phyloP scores from a whole-genome alignment of 495 filamentous ascomycete genomes.

The Tuber melanosporum region DNA sequence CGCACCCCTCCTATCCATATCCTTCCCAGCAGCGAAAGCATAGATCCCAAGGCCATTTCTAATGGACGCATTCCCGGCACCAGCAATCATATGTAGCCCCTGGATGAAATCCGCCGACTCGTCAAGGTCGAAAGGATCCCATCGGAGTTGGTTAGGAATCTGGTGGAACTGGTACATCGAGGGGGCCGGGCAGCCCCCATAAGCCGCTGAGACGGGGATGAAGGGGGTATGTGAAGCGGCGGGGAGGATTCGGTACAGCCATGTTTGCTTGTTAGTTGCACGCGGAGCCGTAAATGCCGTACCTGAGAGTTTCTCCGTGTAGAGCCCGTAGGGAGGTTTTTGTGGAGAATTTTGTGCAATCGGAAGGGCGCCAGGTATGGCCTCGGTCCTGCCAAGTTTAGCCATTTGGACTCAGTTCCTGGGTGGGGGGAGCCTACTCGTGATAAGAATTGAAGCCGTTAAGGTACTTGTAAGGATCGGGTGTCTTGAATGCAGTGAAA shows the following conservation, averaged over 20 bases:
- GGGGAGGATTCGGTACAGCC: slow-evolving; percentile 89
- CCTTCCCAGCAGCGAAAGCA: slow-evolving; percentile 71
- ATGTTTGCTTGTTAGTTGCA: slow-evolving; percentile 81
- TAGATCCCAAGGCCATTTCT: slow-evolving; percentile 77
- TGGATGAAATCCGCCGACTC: slow-evolving; percentile 43
- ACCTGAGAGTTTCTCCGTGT: slow-evolving; percentile 88
- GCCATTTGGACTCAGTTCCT: not conserved
- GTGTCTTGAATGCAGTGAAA: slow-evolving; percentile 51
- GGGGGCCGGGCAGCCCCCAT: not conserved
- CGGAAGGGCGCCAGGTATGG: slow-evolving; percentile 44
- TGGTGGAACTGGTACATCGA: slow-evolving; percentile 51
- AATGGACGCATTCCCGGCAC: slow-evolving; percentile 72
- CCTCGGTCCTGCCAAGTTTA: slow-evolving; percentile 22
- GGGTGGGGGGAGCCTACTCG: slow-evolving; percentile 47
- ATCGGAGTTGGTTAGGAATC: slow-evolving; percentile 83
- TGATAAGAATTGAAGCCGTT: slow-evolving; percentile 62
- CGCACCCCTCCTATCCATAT: slow-evolving; percentile 59
- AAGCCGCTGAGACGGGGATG: slow-evolving; percentile 43
- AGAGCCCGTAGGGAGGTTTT: slow-evolving; percentile 75
- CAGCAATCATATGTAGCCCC: slow-evolving; percentile 68
- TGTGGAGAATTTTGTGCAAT: slow-evolving; percentile 80
- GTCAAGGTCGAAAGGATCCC: slow-evolving; percentile 77
- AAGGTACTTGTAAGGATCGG: slow-evolving; percentile 58
- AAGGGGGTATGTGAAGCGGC: slow-evolving; percentile 76
- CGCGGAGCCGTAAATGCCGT: slow-evolving; percentile 89